phyloP scores from a whole-genome alignment of 768 basidiomycete species.

The Austroboletus eburneus region DNA sequence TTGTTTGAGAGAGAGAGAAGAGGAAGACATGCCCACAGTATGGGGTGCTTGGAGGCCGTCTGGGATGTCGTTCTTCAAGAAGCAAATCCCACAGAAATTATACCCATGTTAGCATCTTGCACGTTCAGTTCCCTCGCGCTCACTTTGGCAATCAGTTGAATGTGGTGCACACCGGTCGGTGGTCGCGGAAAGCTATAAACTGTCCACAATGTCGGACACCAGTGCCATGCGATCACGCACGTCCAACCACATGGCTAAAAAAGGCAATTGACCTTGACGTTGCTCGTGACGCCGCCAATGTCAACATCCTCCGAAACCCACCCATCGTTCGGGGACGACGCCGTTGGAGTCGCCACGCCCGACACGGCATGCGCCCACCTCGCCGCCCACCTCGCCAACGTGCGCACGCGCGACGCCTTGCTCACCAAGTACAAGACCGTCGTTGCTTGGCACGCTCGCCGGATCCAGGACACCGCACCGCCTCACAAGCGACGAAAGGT shows the following conservation, averaged over 20 bases:
- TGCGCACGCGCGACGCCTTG: slow-evolving; percentile 23
- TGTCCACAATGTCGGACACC: slow-evolving; percentile 39
- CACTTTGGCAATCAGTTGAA: slow-evolving; percentile 51
- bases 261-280: too few relatives aligned
- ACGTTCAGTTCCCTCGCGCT: slow-evolving; percentile 48
- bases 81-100: too few relatives aligned
- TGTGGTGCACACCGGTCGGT: slow-evolving; percentile 46
- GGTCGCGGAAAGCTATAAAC: slow-evolving; percentile 53
- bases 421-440: slow-evolving; percentile 51
- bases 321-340: too few relatives aligned
- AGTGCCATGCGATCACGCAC: background rate
- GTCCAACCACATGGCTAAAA: too few relatives aligned
- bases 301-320: too few relatives aligned
- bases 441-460: slow-evolving; percentile 50
- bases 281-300: too few relatives aligned
- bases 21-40: slow-evolving; percentile 41
- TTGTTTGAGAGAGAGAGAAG: too few relatives aligned
- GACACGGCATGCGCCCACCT: slow-evolving; percentile 47
- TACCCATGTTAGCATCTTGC: slow-evolving; percentile 49
- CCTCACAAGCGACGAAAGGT: slow-evolving; percentile 67
- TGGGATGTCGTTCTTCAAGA: slow-evolving; percentile 50
- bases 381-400: slow-evolving; percentile 33
- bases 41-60: slow-evolving; percentile 42
- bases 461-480: slow-evolving; percentile 42
- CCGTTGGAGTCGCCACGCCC: too few relatives aligned